Conservation (phyloP, 2,329 filamentous ascomycete species). For the Stylonectria norvegica region DNA sequence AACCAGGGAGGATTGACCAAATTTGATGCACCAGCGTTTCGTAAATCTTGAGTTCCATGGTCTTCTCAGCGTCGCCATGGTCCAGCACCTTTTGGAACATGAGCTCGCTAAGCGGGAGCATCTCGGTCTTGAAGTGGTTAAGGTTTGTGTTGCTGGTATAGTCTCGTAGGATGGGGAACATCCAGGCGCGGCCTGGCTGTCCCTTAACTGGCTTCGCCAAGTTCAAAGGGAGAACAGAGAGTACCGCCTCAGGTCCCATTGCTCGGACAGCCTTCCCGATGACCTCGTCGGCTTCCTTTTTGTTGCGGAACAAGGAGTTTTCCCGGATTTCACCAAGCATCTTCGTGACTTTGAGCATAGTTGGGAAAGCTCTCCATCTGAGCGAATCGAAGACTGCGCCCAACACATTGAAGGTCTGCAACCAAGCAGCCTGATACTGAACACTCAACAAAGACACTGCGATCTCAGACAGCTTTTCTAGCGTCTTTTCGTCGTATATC, state of each 20-base stretch:
- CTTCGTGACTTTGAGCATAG: constrained; percentile 71
- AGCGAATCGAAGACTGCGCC: constrained; percentile 83
- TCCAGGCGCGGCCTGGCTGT: constrained; percentile 85
- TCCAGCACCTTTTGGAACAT: constrained; percentile 89
- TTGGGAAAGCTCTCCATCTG: constrained; percentile 78
- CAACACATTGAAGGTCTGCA: constrained; percentile 88
- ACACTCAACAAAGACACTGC: constrained; percentile 76
- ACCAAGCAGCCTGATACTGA: constrained; percentile 91
- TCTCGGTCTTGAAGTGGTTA: constrained; percentile 77
- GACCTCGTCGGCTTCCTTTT: constrained; percentile 91
- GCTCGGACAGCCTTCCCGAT: constrained; percentile 83
- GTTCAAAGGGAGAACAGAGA: constrained; percentile 82
- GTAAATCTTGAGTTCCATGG: constrained; percentile 95
- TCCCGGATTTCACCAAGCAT: constrained; percentile 82
- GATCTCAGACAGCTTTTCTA: constrained; percentile 74
- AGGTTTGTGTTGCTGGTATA: constrained; percentile 86
- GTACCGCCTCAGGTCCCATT: constrained; percentile 83
- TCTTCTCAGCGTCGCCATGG: constrained; percentile 78
- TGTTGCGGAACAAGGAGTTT: constrained; percentile 84
- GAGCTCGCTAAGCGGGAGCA: constrained; percentile 83
- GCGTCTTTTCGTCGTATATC: constrained; percentile 83
- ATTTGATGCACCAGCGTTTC: constrained; percentile 94
- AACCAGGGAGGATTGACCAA: constrained; percentile 90
- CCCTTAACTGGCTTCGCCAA: constrained; percentile 72
- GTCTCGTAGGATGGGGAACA: constrained; percentile 87